phyloP scores from a whole-genome alignment of 106 monocot genomes.

The Posidonia australis region DNA sequence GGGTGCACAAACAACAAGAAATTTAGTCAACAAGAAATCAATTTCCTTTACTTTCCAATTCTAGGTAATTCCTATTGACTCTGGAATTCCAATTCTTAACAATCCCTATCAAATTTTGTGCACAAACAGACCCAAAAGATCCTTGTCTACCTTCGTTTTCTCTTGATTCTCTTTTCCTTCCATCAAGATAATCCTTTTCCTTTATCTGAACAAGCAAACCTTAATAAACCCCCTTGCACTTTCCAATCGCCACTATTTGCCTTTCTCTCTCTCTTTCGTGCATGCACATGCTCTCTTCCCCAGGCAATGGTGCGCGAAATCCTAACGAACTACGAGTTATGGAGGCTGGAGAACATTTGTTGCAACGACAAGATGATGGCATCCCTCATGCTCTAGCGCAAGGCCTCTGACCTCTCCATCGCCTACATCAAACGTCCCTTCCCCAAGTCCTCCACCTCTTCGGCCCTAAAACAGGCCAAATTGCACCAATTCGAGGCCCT shows the following conservation, averaged over 20 bases:
- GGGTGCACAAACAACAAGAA: no score
- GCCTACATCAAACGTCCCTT: neutral
- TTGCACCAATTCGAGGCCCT: slow-evolving; percentile 1
- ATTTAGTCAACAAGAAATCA: no score
- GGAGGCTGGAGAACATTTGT: slow-evolving; percentile 63
- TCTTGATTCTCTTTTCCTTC: no score
- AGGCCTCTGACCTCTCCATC: slow-evolving; percentile 47
- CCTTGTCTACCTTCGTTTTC: no score
- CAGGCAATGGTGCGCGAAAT: slow-evolving; percentile 7
- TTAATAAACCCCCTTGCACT: neutral
- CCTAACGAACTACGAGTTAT: slow-evolving; percentile 64
- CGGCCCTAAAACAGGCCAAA: neutral
- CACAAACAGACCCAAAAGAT: no score
- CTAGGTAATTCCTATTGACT: no score
- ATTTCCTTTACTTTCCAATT: no score
- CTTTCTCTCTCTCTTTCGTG: no score
- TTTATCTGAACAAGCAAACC: no score
- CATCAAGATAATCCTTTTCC: no score
- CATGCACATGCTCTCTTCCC: neutral
- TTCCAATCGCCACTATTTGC: neutral
- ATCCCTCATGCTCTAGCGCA: slow-evolving; percentile 39
- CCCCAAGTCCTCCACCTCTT: neutral
- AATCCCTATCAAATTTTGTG: no score
- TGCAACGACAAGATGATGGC: slow-evolving; percentile 71
- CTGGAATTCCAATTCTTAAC: no score